A percentile compares a stretch with the other conserved stretches of the same genome.
Evolutionary conservation across 2,329 filamentous ascomycete genomes (phyloP).

Genomic region (Fusarium guadeloupense): DNA sequence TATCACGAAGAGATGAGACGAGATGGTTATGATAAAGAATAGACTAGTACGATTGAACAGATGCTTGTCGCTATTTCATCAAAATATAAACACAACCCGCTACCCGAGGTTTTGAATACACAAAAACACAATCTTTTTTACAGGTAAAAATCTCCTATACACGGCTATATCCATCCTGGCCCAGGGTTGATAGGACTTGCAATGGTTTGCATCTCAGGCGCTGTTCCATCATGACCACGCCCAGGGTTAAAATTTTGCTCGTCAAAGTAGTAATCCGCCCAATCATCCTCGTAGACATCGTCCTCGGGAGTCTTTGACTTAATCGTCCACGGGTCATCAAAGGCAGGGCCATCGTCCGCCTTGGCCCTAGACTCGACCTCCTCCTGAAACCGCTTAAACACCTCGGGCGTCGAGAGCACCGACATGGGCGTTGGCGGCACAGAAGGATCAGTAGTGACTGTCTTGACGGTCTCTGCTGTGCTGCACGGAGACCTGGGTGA

Average conservation of each 20-base stretch:
- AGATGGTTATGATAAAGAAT: constrained; percentile 25
- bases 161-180: constrained; percentile 39
- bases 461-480: constrained; percentile 18
- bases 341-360: constrained; percentile 10
- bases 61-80: constrained; percentile 25
- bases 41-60: constrained; percentile 27
- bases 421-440: constrained; percentile 34
- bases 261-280: constrained; percentile 48
- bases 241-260: constrained; percentile 33
- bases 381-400: constrained; percentile 33
- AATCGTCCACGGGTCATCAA: constrained; percentile 26
- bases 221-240: constrained; percentile 6
- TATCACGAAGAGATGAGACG: constrained; percentile 34
- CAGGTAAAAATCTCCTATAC: not conserved
- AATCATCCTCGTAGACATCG: constrained; percentile 42
- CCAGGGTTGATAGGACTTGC: constrained; percentile 35
- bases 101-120: constrained; percentile 20
- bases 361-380: constrained; percentile 12
- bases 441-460: constrained; percentile 5
- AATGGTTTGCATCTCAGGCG: constrained; percentile 23
- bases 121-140: constrained; percentile 13
- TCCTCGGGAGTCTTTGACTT: constrained; percentile 7
- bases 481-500: constrained; percentile 16
- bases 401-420: constrained; percentile 34
- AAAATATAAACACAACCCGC: constrained; percentile 23